These are phyloP conservation scores for Fragaria nilgerrensis DNA, from an alignment of 306 rosid genomes.

Conservation along the genomic window DNA sequence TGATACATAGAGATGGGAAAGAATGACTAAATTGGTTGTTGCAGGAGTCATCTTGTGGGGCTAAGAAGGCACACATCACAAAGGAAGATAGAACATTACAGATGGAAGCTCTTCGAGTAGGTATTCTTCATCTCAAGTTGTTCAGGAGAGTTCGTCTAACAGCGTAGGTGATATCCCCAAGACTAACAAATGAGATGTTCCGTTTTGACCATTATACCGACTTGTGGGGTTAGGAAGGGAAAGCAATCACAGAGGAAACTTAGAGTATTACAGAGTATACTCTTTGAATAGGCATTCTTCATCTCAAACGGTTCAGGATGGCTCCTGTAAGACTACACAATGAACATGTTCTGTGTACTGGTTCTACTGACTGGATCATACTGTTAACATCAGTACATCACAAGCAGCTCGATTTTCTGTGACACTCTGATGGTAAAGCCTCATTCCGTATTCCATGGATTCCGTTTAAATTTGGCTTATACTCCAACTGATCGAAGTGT, in stretches of 20 bases:
- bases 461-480: conserved; percentile 7
- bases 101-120: conserved; percentile 67
- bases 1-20: not conserved
- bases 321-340: conserved; percentile 53
- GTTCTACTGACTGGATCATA: not conserved
- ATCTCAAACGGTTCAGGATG: conserved; percentile 62
- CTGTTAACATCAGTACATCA: not conserved
- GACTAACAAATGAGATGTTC: conserved; percentile 30
- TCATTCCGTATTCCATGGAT: not conserved
- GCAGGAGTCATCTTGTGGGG: conserved; percentile 58
- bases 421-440: conserved; percentile 10
- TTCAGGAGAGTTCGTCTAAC: conserved; percentile 72
- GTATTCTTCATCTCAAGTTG: conserved; percentile 65
- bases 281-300: conserved; percentile 64
- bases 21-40: conserved; percentile 13
- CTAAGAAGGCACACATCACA: conserved; percentile 64
- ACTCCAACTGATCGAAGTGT: conserved; percentile 9
- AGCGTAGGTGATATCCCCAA: conserved; percentile 62
- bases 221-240: conserved; percentile 48
- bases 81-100: conserved; percentile 45
- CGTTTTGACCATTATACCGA: conserved; percentile 18
- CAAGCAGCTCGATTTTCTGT: conserved; percentile 9
- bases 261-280: conserved; percentile 44
- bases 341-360: conserved; percentile 15
- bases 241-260: conserved; percentile 57